Evolutionary conservation across 441 rosid genomes (phyloP), one percentile per base, ranked within the genome.

Genomic region (Euphorbia schlechtendalii): DNA sequence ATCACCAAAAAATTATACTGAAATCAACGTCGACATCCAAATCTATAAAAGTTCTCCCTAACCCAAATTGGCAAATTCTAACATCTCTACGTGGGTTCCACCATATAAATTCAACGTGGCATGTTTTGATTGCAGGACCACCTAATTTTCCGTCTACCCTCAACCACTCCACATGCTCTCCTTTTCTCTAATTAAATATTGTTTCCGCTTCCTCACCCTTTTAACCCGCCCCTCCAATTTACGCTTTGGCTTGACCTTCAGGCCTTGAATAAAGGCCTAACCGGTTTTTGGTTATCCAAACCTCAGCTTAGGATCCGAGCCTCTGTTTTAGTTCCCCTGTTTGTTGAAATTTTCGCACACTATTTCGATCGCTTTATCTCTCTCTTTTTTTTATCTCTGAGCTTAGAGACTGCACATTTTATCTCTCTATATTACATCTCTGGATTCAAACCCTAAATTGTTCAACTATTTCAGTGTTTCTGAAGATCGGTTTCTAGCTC

Each of bases 261-360:
- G 77, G 77, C 73, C 68, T 69, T 66, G 79, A 67, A 56, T 53
- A 77, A 76, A 61, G 63, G 61, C 70, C 79, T 65, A 56, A 4
- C 36, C 18, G 38, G 6, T 24, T 30, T 73, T 58, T 25, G 15
- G 17, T 27, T 3, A 9, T n/a, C 70, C 76, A 63, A 53, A 56
- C 24, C 71, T 65, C 32, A 68, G 82, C 71, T 71, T 67, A 67
- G 85, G 76, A 59, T 56, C 81, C 89, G 83, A 75, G 54, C 82
- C 89, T 81, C 54, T 25, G 62, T 43, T 73, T 73, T 70, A n/a
- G 78, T 67, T 64, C 72, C 80, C 69, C 79, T 61, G 86, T 77
- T 83, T 81, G 92, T 86, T 88, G 91, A 84, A 86, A 82, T 48
- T 65, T 83, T 79, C 76, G 74, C 81, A 48, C 56, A 67, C 73